Conservation (phyloP, 2,329 filamentous ascomycete genomes). For the Colletotrichum liaoningense region DNA sequence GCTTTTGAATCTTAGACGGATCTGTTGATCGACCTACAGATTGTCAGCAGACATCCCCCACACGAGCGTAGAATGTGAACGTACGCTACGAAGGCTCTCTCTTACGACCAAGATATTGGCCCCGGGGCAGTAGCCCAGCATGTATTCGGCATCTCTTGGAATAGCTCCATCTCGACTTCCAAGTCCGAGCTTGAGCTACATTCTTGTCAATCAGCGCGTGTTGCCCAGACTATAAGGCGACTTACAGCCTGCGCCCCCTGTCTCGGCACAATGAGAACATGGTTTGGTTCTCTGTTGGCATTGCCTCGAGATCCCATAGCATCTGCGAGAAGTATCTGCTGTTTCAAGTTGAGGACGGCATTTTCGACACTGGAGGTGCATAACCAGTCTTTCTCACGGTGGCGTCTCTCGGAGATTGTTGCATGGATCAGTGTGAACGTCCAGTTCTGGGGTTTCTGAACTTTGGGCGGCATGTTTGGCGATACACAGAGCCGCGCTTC, state of each 20-base stretch:
- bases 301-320: neutral
- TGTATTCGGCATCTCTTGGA: neutral
- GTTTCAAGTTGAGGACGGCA: constrained; percentile 2
- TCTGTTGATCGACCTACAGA: neutral
- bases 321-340: constrained; percentile 1
- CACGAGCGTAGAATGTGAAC: neutral
- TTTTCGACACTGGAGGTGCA: neutral
- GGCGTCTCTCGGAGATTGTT: neutral
- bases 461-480: neutral
- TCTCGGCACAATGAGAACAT: constrained; percentile 1
- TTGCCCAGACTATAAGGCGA: too few species aligned
- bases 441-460: constrained; percentile 5
- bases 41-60: neutral
- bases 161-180: constrained; percentile 1
- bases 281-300: neutral
- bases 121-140: neutral
- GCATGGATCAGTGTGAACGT: neutral
- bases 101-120: neutral
- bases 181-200: constrained; percentile 2
- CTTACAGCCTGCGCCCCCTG: neutral
- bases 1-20: constrained; percentile 11
- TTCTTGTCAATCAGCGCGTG: too few species aligned
- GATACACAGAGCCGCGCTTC: neutral
- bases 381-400: neutral
- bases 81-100: neutral